phyloP scores from a whole-genome alignment of 768 basidiomycete species.

The Phylloporus arenicola region DNA sequence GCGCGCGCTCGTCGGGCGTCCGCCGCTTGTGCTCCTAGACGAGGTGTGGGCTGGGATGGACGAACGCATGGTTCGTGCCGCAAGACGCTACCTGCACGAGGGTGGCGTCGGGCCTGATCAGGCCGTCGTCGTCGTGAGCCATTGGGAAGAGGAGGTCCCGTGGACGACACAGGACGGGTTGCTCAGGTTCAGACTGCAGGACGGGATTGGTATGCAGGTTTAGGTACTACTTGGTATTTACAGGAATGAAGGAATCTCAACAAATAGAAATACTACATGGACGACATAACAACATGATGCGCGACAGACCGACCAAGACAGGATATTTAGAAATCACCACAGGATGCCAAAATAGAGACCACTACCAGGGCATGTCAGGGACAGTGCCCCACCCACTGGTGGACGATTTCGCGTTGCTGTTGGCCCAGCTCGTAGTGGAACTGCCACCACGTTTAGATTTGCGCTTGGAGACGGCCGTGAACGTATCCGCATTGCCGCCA shows the following conservation, averaged over 20 bases:
- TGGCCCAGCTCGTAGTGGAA: slow-evolving; percentile 8
- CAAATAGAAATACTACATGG: background rate
- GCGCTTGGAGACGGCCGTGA: slow-evolving; percentile 10
- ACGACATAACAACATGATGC: background rate
- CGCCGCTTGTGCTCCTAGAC: slow-evolving; percentile 77
- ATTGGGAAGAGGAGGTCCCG: slow-evolving; percentile 90
- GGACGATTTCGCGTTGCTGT: slow-evolving; percentile 13
- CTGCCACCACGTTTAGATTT: slow-evolving; percentile 8
- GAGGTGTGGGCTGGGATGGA: slow-evolving; percentile 96
- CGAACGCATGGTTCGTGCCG: slow-evolving; percentile 62
- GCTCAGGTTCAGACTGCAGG: slow-evolving; percentile 32
- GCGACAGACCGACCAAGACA: slow-evolving; percentile 1
- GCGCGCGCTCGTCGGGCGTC: slow-evolving; percentile 74
- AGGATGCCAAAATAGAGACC: background rate
- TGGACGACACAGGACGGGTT: slow-evolving; percentile 61
- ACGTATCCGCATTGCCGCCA: background rate
- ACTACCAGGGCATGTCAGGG: slow-evolving; percentile 23
- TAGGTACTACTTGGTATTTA: background rate
- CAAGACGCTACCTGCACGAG: slow-evolving; percentile 54
- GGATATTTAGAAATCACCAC: background rate
- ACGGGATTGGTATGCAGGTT: slow-evolving; percentile 25
- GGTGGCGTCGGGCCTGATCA: slow-evolving; percentile 52
- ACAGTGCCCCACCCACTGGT: slow-evolving; percentile 25
- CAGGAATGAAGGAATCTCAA: background rate
- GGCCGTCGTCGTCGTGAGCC: slow-evolving; percentile 80